Base-by-base conservation (phyloP, 192 early-diverging fungal species). In the Coemansia sp. region DNA sequence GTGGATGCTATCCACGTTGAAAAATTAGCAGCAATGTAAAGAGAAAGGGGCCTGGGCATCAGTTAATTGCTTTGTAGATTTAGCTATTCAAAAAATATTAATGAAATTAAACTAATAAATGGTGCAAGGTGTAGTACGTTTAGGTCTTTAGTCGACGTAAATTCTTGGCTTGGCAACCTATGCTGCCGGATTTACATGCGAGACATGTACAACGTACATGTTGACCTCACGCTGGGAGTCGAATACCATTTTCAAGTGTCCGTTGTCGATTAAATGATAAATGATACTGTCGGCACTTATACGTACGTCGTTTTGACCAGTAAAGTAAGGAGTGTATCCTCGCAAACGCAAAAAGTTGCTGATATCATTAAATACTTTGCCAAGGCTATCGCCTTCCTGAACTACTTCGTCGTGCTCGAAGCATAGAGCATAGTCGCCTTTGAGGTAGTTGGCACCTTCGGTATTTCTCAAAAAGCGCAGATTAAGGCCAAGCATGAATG, bases 371-470 rank as follows among this genome's bases (percentile, higher is more conserved):
- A 60, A 60, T 2, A 60, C 57, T 16, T 36, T 60, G 31, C 16
- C 4, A 34, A 60, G 57, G 2, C 10, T 60, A 18, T 60, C 57
- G 18, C 31, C 31, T 8, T 60, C 57, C 15, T 60, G 57, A 16
- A 34, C 57, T 9, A 60, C 57, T 33, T 60, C 57, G 18, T 60
- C 57, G 57, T 60, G 57, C 31, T 34, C 57, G 8, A 60, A 60
- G 8, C 57, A 60, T 8, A 18, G 15, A 8, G 57, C 31, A n/a
- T 36, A 60, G 7, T 60, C 57, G 31, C 57, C 57, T 8, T 31
- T 3, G 16, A 60, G 29, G 5, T 34, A 15, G 18, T 60, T 60
- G 1, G 34, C 33, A 1, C 29, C 57, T 8, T 2, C 0, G 1
- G 57, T 60, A 13, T 7, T 36, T 60, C 57, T 60, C 31, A 34